Evolutionary conservation across 164 flowering plant genomes (phyloP), one percentile per base, ranked within the genome.

Genomic region (Chloranthus sessilifolius): DNA sequence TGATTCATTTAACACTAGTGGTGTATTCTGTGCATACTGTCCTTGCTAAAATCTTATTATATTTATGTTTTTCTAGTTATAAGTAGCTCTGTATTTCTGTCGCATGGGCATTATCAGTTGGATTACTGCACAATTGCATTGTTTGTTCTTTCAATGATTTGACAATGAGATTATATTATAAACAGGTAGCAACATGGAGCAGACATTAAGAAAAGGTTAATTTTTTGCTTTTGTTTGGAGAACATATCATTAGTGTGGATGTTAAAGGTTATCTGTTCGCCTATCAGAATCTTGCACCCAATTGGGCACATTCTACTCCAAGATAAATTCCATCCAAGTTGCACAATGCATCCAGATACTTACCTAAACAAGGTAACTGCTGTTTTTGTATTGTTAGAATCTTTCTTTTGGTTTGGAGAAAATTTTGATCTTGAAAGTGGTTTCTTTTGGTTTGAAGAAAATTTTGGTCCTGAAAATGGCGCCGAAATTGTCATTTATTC

Each of bases 321-420:
- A 41, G 66, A 60, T 7, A 74, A 74, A 0, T 94, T 86, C 41
- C 73, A 56, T 50, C 96, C 99, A 22, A 78, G 74, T 49, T 89
- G 96, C 74, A 65, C 89, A 37, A 73, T 85, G 82, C 97, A 94
- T 72, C 96, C 97, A 15, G 99, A 94, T 61, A 89, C 99, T 54
- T 94, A 94, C 63, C 58, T 92, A 36, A 88, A 92, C 70, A 92
- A 92, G 91, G 98, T 88, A 65, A 63, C 6, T 43, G 9, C 37
- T 52, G 34, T 7, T 14, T 56, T 21, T 19, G 50, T 63, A 16
- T 60, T 52, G 23, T 38, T n/a, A 43, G 33, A 14, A 44, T 3
- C 2, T 14, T 25, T 20, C 11, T 15, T 46, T 23, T 21, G 17
- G 4, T 23, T 37, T n/a, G 31, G 2, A 15, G 9, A 20, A 24